Conservation (phyloP, 345 rosid species). For the Camelina laxa region DNA sequence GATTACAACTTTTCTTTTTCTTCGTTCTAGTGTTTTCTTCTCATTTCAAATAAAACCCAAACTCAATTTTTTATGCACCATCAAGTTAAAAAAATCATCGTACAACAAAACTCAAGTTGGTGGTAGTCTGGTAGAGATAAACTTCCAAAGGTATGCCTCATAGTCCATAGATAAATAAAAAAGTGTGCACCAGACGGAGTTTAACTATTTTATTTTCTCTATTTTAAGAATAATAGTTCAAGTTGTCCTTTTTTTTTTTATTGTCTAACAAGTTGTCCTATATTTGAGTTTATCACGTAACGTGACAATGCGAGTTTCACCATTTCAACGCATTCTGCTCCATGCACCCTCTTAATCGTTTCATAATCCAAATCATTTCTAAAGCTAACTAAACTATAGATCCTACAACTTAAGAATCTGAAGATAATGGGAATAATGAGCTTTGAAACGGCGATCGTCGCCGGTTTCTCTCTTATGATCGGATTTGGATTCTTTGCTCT, state of each 20-base stretch:
- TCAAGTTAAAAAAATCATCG: too few relatives aligned
- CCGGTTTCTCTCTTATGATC: slow-evolving; percentile 67
- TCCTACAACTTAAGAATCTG: background rate
- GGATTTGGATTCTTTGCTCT: slow-evolving; percentile 73
- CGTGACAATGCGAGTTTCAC: slow-evolving; percentile 35
- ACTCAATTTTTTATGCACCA: too few relatives aligned
- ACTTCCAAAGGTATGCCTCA: too few relatives aligned
- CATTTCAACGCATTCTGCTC: slow-evolving; percentile 5
- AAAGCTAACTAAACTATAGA: background rate
- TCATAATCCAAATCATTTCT: background rate
- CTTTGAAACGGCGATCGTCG: slow-evolving; percentile 52
- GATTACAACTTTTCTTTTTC: slow-evolving; percentile 13
- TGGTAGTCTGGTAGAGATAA: too few relatives aligned
- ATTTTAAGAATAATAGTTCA: background rate
- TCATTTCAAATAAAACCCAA: too few relatives aligned
- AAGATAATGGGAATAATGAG: slow-evolving; percentile 36
- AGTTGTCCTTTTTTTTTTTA: too few relatives aligned
- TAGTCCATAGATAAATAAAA: too few relatives aligned
- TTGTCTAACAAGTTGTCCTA: too few relatives aligned
- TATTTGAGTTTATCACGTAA: slow-evolving; percentile 20
- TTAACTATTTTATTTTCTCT: background rate
- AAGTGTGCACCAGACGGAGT: too few relatives aligned
- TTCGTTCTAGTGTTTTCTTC: background rate
- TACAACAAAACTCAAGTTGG: too few relatives aligned
- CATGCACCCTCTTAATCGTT: background rate